phyloP scores from a whole-genome alignment of 495 filamentous ascomycete genomes.

The Xylaria castorea region DNA sequence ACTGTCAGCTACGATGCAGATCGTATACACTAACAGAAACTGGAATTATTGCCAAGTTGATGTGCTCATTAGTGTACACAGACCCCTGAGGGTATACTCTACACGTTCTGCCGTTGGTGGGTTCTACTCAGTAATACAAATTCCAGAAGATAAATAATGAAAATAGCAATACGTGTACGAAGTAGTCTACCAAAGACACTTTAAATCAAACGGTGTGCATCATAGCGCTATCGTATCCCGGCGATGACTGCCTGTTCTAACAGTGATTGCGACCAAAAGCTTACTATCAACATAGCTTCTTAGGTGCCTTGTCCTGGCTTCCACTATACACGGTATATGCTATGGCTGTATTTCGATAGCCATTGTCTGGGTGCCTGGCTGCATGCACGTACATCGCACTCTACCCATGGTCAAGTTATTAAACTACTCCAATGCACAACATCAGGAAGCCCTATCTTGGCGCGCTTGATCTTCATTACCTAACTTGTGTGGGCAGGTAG shows the following conservation, averaged over 20 bases:
- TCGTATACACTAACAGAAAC: constrained; percentile 3
- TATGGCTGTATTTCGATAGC: background rate
- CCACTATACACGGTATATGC: background rate
- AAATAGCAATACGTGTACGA: too few relatives aligned
- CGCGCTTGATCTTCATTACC: background rate
- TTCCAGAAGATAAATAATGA: background rate
- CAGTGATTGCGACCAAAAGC: background rate
- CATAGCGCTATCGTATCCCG: background rate
- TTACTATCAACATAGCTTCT: background rate
- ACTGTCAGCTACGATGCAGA: background rate
- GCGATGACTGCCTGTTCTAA: constrained; percentile 7
- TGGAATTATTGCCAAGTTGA: constrained; percentile 10
- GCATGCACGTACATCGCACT: background rate
- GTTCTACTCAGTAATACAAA: background rate
- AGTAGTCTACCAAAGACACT: background rate
- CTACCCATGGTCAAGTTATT: background rate
- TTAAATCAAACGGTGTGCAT: background rate
- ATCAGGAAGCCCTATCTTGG: background rate
- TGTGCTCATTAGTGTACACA: constrained; percentile 4
- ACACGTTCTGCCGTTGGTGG: background rate
- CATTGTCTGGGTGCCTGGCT: too few relatives aligned
- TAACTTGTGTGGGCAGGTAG: background rate
- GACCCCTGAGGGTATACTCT: background rate
- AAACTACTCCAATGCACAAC: background rate
- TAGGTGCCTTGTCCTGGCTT: background rate